Conservation (phyloP, 805 yeast species). For the Lipomyces sp. region DNA sequence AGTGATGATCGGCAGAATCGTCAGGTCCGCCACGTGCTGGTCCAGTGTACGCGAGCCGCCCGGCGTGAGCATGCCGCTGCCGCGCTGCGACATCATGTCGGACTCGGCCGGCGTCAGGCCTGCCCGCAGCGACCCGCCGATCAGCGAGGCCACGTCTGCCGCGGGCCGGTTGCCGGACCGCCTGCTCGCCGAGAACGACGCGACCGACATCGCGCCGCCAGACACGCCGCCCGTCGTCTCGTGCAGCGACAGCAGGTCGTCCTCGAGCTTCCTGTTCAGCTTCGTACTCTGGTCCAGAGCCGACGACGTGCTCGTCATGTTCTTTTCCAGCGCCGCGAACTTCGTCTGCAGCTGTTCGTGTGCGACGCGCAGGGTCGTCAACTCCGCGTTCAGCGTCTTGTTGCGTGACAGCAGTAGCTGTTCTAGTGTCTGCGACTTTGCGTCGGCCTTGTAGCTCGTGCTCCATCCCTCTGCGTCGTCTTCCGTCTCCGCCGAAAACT, state of each 20-base stretch:
- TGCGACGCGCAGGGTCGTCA: conserved; percentile 62
- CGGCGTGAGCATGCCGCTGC: conserved; percentile 11
- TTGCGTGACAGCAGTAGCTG: conserved; percentile 66
- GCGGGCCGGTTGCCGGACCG: conserved; percentile 18
- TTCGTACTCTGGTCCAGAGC: conserved; percentile 46
- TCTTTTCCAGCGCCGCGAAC: conserved; percentile 43
- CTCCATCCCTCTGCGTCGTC: conserved; percentile 37
- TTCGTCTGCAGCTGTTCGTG: conserved; percentile 47
- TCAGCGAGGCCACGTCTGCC: conserved; percentile 21
- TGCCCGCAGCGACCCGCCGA: conserved; percentile 24
- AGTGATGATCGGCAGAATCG: conserved; percentile 77
- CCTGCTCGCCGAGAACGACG: conserved; percentile 23
- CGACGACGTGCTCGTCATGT: conserved; percentile 38
- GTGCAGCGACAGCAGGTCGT: conserved; percentile 63
- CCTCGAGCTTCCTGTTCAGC: conserved; percentile 63
- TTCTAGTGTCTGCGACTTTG: conserved; percentile 42
- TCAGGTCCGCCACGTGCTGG: conserved; percentile 28
- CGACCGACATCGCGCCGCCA: conserved; percentile 23
- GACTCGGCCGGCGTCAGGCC: conserved; percentile 13
- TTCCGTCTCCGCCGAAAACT: conserved; percentile 33
- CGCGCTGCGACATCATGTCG: conserved; percentile 5
- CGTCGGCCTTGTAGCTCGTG: conserved; percentile 7
- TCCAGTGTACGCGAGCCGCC: conserved; percentile 10
- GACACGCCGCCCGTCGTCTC: conserved; percentile 36
- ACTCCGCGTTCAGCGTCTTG: conserved; percentile 65